A percentile compares a stretch with the other conserved stretches of the same genome.
Conservation (phyloP, 2,329 filamentous ascomycete genomes). For the Didymella segeticola region DNA sequence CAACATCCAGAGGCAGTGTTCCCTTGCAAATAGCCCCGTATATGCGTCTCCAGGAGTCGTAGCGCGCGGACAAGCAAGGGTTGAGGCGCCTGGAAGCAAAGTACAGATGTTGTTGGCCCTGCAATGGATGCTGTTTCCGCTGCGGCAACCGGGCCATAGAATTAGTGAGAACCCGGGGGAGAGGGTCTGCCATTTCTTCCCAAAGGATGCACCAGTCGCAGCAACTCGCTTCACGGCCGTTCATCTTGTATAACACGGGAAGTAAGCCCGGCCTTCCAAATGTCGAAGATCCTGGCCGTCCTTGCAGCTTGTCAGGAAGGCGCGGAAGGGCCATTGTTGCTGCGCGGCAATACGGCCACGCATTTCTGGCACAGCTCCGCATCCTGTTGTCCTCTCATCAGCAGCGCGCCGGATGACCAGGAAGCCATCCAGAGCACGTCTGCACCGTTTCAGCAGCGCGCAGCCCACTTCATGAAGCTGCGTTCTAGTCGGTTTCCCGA, state of each 20-base stretch:
- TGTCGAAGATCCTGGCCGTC: conserved; percentile 14
- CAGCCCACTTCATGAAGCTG: conserved; percentile 9
- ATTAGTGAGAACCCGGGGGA: conserved; percentile 10
- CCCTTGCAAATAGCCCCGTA: conserved; percentile 10
- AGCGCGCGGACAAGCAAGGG: conserved; percentile 5
- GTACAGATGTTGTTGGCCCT: background rate
- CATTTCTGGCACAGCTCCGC: conserved; percentile 4
- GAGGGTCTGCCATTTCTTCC: conserved; percentile 13
- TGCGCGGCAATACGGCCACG: background rate
- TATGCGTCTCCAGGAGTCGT: conserved; percentile 7
- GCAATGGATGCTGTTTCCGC: conserved; percentile 8
- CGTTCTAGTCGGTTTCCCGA: conserved; percentile 17
- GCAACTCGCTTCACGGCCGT: conserved; percentile 11
- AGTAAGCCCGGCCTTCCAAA: conserved; percentile 9
- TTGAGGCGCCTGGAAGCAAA: background rate
- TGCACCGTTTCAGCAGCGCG: conserved; percentile 11
- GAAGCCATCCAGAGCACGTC: background rate
- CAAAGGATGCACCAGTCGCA: conserved; percentile 10
- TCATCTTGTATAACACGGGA: conserved; percentile 14
- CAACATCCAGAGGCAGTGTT: background rate
- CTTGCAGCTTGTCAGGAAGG: conserved; percentile 8
- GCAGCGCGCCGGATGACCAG: conserved; percentile 8
- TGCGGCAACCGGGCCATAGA: conserved; percentile 11
- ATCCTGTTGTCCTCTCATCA: conserved; percentile 3
- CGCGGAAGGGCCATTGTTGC: conserved; percentile 4